phyloP scores from a whole-genome alignment of 345 rosid species.

The Melaleuca quinquenervia region DNA sequence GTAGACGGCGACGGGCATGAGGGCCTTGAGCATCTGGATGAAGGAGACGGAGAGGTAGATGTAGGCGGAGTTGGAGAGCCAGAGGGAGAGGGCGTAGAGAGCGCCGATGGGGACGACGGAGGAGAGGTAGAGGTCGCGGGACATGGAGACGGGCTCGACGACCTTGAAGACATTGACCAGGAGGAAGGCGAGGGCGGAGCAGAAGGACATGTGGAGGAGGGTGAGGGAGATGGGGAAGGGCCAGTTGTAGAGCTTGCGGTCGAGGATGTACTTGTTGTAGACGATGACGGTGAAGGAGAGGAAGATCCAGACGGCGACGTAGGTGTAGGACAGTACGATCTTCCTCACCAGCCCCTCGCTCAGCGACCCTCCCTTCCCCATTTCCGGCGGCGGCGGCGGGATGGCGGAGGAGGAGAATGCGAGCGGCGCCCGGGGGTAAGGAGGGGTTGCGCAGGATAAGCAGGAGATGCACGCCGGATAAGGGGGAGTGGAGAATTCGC shows the following conservation, averaged over 20 bases:
- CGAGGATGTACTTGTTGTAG: slow-evolving; percentile 98
- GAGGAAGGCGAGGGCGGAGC: slow-evolving; percentile 72
- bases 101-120: slow-evolving; percentile 97
- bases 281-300: slow-evolving; percentile 94
- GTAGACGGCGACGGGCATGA: slow-evolving; percentile 97
- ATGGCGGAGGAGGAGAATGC: not conserved
- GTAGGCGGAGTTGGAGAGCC: slow-evolving; percentile 96
- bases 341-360: slow-evolving; percentile 76
- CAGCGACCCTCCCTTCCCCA: slow-evolving; percentile 83
- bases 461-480: not conserved
- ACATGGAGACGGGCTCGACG: slow-evolving; percentile 84
- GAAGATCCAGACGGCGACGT: slow-evolving; percentile 93
- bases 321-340: slow-evolving; percentile 85
- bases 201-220: slow-evolving; percentile 97
- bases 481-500: not conserved
- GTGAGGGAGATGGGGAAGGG: slow-evolving; percentile 93
- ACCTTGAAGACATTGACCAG: slow-evolving; percentile 79
- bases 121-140: slow-evolving; percentile 59
- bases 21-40: slow-evolving; percentile 26
- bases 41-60: slow-evolving; percentile 93
- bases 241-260: slow-evolving; percentile 96
- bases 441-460: not conserved
- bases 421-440: not conserved
- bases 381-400: not conserved
- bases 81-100: slow-evolving; percentile 73